Conservation (phyloP, 345 rosid species). For the Bruguiera gymnorhiza region DNA sequence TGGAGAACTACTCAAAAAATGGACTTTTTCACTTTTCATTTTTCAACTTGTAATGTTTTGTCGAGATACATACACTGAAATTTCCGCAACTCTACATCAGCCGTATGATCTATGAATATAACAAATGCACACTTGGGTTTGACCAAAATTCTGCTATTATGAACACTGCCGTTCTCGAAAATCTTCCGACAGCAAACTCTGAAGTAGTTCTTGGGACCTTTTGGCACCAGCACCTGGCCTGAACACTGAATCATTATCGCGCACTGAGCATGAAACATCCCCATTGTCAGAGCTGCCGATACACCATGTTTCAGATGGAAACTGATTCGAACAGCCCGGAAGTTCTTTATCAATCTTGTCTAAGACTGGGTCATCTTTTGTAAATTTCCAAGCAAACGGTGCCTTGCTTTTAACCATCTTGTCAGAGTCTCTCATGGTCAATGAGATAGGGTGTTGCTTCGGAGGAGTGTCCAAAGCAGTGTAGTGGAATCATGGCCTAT, state of each 20-base stretch:
- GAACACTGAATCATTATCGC: constrained; percentile 56
- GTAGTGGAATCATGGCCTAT: constrained; percentile 80
- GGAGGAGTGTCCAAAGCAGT: constrained; percentile 97
- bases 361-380: constrained; percentile 64
- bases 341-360: constrained; percentile 81
- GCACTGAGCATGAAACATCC: constrained; percentile 57
- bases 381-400: constrained; percentile 83
- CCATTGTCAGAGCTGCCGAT: constrained; percentile 51
- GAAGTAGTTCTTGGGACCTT: constrained; percentile 55
- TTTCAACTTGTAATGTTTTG: no score
- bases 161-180: constrained; percentile 54
- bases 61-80: neutral
- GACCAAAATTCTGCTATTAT: constrained; percentile 13
- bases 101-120: constrained; percentile 27
- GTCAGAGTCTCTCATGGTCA: constrained; percentile 60
- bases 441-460: constrained; percentile 74
- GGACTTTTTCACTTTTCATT: no score
- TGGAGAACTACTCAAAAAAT: no score
- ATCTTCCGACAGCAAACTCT: constrained; percentile 53
- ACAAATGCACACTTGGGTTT: constrained; percentile 35
- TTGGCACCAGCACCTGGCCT: constrained; percentile 74
- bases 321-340: constrained; percentile 52
- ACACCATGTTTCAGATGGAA: constrained; percentile 87
- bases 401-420: constrained; percentile 83
- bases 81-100: constrained; percentile 17